phyloP scores from a whole-genome alignment of 2,329 filamentous ascomycete genomes.

The Lachnum nothofagi region DNA sequence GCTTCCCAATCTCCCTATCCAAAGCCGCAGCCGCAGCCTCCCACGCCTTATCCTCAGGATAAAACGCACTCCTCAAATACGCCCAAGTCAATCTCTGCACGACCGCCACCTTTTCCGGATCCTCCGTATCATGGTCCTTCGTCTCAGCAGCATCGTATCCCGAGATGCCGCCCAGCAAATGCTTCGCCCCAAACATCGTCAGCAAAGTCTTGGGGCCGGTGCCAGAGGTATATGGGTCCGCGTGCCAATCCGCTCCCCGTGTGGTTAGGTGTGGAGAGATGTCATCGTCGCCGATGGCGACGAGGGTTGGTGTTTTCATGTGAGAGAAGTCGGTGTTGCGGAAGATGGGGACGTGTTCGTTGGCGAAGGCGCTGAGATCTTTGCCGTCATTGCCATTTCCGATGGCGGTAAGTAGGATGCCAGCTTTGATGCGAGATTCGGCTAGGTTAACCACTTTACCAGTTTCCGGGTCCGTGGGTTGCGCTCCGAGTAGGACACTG shows the following conservation, averaged over 20 bases:
- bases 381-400: conserved; percentile 30
- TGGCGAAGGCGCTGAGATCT: conserved; percentile 30
- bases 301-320: conserved; percentile 36
- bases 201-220: conserved; percentile 35
- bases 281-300: conserved; percentile 39
- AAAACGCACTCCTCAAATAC: conserved; percentile 35
- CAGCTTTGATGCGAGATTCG: conserved; percentile 37
- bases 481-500: conserved; percentile 34
- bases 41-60: conserved; percentile 27
- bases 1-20: not conserved
- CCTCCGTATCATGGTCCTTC: conserved; percentile 29
- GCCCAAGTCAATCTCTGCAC: conserved; percentile 36
- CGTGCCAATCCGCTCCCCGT: conserved; percentile 38
- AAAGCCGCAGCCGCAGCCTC: not conserved
- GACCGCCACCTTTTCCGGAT: conserved; percentile 30
- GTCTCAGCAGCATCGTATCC: conserved; percentile 37
- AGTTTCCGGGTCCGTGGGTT: conserved; percentile 33
- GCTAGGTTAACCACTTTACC: conserved; percentile 15
- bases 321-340: conserved; percentile 30
- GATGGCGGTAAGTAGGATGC: conserved; percentile 33
- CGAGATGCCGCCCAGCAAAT: conserved; percentile 37
- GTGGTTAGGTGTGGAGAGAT: conserved; percentile 30
- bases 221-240: conserved; percentile 34
- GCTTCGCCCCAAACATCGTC: conserved; percentile 33
- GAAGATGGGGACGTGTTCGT: conserved; percentile 32